These are phyloP conservation scores for Termitomyces sp. DNA, from an alignment of 768 basidiomycete genomes.

Conservation along the genomic window DNA sequence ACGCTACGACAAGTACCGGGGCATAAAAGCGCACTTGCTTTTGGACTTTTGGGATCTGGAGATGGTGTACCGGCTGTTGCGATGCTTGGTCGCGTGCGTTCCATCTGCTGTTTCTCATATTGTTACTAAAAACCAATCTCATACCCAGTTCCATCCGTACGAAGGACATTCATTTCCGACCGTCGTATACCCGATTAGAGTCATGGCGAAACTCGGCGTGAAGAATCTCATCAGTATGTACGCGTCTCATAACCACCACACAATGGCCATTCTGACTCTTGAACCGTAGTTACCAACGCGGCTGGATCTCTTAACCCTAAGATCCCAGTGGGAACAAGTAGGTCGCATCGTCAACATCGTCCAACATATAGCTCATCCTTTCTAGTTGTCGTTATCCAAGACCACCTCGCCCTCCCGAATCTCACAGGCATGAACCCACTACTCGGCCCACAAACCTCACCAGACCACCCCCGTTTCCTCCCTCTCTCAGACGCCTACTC, in stretches of 20 bases:
- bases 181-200: constrained; percentile 76
- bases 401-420: constrained; percentile 82
- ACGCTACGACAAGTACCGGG: constrained; percentile 58
- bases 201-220: constrained; percentile 77
- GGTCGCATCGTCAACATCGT: constrained; percentile 20
- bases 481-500: constrained; percentile 87
- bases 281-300: constrained; percentile 76
- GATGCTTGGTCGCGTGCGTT: constrained; percentile 80
- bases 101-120: neutral
- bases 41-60: constrained; percentile 68
- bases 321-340: constrained; percentile 80
- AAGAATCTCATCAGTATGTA: constrained; percentile 71
- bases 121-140: neutral
- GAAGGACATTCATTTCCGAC: constrained; percentile 74
- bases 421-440: constrained; percentile 77
- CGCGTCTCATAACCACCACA: neutral
- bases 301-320: constrained; percentile 76
- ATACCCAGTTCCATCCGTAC: constrained; percentile 73
- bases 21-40: constrained; percentile 78
- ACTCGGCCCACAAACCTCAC: constrained; percentile 65
- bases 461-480: constrained; percentile 70
- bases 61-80: constrained; percentile 79
- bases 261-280: neutral
- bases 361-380: constrained; percentile 12
- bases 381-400: constrained; percentile 78